Conservation (phyloP, 2,329 filamentous ascomycete genomes). For the Fusarium xyrophilum region DNA sequence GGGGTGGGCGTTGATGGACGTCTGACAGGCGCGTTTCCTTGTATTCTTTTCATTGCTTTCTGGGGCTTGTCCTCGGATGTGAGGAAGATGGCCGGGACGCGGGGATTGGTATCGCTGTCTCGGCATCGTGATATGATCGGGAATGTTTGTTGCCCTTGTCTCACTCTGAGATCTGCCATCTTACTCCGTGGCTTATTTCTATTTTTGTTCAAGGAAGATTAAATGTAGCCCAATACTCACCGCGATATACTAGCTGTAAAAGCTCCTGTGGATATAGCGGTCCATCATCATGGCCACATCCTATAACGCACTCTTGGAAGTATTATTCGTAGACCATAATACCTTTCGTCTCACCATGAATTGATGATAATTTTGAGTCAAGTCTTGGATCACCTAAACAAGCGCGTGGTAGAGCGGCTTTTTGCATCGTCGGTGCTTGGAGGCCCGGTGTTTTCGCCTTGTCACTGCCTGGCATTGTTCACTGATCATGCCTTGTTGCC, state of each 20-base stretch:
- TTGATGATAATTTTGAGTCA: fast-evolving
- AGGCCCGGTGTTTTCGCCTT: no score
- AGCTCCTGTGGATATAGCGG: slow-evolving; percentile 66
- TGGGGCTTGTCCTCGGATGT: slow-evolving; percentile 53
- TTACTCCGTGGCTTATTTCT: slow-evolving; percentile 75
- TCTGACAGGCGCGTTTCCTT: slow-evolving; percentile 77
- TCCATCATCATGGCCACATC: slow-evolving; percentile 73
- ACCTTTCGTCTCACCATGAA: fast-evolving
- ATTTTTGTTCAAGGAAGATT: slow-evolving; percentile 73
- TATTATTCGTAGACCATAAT: not conserved
- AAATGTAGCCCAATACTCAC: slow-evolving; percentile 70
- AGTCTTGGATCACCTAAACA: fast-evolving
- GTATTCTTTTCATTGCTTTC: slow-evolving; percentile 62
- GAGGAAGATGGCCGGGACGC: slow-evolving; percentile 55
- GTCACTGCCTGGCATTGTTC: not conserved
- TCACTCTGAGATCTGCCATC: slow-evolving; percentile 81
- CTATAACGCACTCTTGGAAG: not conserved
- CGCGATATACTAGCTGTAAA: slow-evolving; percentile 60
- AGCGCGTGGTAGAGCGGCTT: no score
- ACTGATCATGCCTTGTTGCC: no score
- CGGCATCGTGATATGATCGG: not conserved
- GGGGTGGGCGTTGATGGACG: slow-evolving; percentile 86
- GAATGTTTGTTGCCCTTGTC: slow-evolving; percentile 59
- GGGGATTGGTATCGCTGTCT: not conserved
- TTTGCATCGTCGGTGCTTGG: fast-evolving